Evolutionary conservation across 73 alveolate genomes (phyloP).

Genomic region (Halteria grandinella): DNA sequence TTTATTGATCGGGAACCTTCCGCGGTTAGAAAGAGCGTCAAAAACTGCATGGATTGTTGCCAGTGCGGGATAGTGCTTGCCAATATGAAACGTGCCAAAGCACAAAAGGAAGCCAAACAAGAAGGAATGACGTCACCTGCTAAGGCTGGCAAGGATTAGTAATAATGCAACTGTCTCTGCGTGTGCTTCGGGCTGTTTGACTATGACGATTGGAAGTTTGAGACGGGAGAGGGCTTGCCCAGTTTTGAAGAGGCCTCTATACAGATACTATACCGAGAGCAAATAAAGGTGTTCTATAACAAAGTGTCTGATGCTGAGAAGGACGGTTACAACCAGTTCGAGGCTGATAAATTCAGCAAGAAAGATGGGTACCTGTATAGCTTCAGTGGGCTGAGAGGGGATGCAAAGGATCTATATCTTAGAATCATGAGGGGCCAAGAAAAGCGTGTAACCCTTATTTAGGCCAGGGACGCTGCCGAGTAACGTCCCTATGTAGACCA

Average conservation of each 20-base stretch:
- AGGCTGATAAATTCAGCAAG: constrained; percentile 5
- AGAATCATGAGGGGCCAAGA: constrained; percentile 54
- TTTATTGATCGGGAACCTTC: constrained; percentile 19
- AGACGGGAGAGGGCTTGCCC: constrained; percentile 32
- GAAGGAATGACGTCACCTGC: constrained; percentile 14
- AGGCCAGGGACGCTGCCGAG: constrained; percentile 53
- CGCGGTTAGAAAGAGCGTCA: constrained; percentile 32
- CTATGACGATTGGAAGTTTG: constrained; percentile 39
- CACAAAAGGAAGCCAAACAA: neutral
- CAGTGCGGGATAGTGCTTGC: constrained; percentile 12
- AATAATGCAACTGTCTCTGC: constrained; percentile 8
- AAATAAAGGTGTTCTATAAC: constrained; percentile 62
- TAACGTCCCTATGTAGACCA: constrained; percentile 37
- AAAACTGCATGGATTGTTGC: constrained; percentile 51
- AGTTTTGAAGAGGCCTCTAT: constrained; percentile 59
- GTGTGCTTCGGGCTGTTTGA: constrained; percentile 40
- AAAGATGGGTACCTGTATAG: constrained; percentile 67
- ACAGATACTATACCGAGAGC: constrained; percentile 63
- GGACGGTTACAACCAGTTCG: constrained; percentile 65
- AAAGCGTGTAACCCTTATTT: constrained; percentile 52
- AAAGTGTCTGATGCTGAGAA: constrained; percentile 45
- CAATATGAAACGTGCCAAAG: neutral
- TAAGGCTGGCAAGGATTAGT: neutral
- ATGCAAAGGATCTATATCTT: constrained; percentile 67
- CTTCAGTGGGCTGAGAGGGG: constrained; percentile 75